Conservation (phyloP, 129 eudicot species). For the Glebionis coronaria region DNA sequence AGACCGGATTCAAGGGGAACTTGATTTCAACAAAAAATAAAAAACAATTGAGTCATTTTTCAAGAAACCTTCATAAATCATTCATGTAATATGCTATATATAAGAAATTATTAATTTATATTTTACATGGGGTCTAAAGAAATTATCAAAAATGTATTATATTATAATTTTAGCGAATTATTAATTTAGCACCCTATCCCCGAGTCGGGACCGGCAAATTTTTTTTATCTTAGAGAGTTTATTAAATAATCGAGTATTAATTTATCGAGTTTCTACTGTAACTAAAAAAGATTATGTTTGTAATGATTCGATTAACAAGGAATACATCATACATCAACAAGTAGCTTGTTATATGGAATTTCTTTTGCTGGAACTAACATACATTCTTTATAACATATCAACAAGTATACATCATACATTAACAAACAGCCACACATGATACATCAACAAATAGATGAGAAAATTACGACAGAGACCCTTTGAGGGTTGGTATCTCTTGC, state of each 20-base stretch:
- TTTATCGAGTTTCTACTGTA: slow-evolving; percentile 28
- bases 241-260: slow-evolving; percentile 37
- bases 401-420: no score
- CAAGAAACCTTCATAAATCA: slow-evolving; percentile 31
- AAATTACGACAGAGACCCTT: no score
- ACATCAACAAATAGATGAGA: no score
- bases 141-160: slow-evolving; percentile 36
- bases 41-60: slow-evolving; percentile 7
- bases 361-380: no score
- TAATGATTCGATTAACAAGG: no score
- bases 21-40: slow-evolving; percentile 28
- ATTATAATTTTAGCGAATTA: slow-evolving; percentile 40
- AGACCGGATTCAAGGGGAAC: slow-evolving; percentile 36
- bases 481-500: no score
- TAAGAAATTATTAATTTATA: slow-evolving; percentile 27
- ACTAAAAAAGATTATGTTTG: no score
- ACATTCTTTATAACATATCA: no score
- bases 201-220: slow-evolving; percentile 35
- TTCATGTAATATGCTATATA: slow-evolving; percentile 29
- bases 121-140: slow-evolving; percentile 33
- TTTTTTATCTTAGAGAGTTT: slow-evolving; percentile 39
- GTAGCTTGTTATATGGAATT: no score
- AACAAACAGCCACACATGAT: no score
- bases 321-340: no score
- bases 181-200: slow-evolving; percentile 34